A percentile compares a stretch with the other conserved stretches of the same genome.
phyloP scores from a whole-genome alignment of 129 eudicot species.

The Helianthus annuus region HanXRQr2.0-SUNRISE NC_035436.2:1602375-1602874 shows the following conservation, averaged over 20 bases:
- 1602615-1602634: slow-evolving; percentile 27
- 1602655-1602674: not conserved
- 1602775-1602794: slow-evolving; percentile 97
- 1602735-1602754: slow-evolving; percentile 92
- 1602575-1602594: slow-evolving; percentile 42
- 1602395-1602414: not conserved
- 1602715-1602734: slow-evolving; percentile 97
- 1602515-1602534: not conserved
- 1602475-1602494: too few relatives aligned
- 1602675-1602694: not conserved
- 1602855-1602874: slow-evolving; percentile 1
- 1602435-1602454: not conserved
- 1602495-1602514: too few relatives aligned
- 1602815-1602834: slow-evolving; percentile 83
- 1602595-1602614: slow-evolving; percentile 4
- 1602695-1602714: not conserved
- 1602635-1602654: slow-evolving; percentile 14
- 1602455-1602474: not conserved
- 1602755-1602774: slow-evolving; percentile 94
- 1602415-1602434: not conserved
- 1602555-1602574: slow-evolving; percentile 54
- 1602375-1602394: not conserved
- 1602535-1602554: not conserved
- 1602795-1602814: slow-evolving; percentile 95
- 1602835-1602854: slow-evolving; percentile 15